phyloP scores from a whole-genome alignment of 2,329 filamentous ascomycete species.

The Colletotrichum liriopes region DNA sequence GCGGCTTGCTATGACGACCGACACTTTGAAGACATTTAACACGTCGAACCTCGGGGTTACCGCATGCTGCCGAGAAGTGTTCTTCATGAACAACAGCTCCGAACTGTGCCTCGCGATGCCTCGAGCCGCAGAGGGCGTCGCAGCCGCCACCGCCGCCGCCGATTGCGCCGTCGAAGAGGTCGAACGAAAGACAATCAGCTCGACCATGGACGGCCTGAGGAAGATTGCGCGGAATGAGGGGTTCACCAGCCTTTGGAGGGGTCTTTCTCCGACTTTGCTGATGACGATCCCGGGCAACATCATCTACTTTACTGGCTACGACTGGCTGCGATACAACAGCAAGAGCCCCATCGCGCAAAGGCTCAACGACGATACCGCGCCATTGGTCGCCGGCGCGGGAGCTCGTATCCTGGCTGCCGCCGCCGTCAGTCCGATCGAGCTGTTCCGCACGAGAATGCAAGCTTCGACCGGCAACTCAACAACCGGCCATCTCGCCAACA shows the following conservation, averaged over 20 bases:
- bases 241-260: slow-evolving; percentile 88
- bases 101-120: slow-evolving; percentile 85
- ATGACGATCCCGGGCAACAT: slow-evolving; percentile 98
- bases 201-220: slow-evolving; percentile 90
- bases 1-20: slow-evolving; percentile 69
- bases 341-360: slow-evolving; percentile 79
- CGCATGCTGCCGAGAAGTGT: slow-evolving; percentile 95
- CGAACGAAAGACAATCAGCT: slow-evolving; percentile 86
- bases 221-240: slow-evolving; percentile 98
- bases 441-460: slow-evolving; percentile 94
- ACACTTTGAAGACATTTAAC: slow-evolving; percentile 79
- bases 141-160: slow-evolving; percentile 63
- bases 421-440: slow-evolving; percentile 90
- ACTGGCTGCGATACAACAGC: slow-evolving; percentile 86
- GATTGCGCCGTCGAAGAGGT: slow-evolving; percentile 92
- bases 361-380: slow-evolving; percentile 80
- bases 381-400: slow-evolving; percentile 83
- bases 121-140: slow-evolving; percentile 65
- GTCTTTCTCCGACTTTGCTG: slow-evolving; percentile 90
- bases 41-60: slow-evolving; percentile 89
- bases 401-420: slow-evolving; percentile 87
- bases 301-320: slow-evolving; percentile 98
- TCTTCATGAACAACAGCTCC: slow-evolving; percentile 91
- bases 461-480: slow-evolving; percentile 74
- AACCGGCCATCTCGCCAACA: slow-evolving; percentile 83